Conservation (phyloP, 2,329 filamentous ascomycete species). For the Colletotrichum coccodes region DNA sequence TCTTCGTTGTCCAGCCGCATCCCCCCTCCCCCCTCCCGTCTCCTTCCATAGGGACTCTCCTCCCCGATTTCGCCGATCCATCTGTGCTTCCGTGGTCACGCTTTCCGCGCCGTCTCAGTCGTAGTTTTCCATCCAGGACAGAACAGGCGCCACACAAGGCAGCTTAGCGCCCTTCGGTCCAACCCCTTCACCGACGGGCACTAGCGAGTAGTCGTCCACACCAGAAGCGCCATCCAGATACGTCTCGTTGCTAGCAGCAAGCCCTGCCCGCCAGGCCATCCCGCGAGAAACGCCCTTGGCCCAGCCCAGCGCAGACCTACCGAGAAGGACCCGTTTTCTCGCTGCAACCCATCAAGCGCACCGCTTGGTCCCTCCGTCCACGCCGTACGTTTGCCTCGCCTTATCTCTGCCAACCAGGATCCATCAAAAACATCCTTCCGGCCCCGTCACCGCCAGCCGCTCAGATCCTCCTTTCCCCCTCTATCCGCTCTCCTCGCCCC, state of each 20-base stretch:
- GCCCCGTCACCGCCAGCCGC: constrained; percentile 20
- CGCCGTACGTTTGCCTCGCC: background rate
- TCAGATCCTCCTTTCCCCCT: constrained; percentile 12
- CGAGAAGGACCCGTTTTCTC: background rate
- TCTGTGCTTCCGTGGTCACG: background rate
- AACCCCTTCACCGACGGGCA: constrained; percentile 1
- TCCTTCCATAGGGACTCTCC: background rate
- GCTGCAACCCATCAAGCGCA: background rate
- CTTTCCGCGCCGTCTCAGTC: background rate
- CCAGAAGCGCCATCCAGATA: background rate
- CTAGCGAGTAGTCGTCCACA: background rate
- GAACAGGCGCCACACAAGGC: background rate
- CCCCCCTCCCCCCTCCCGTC: background rate
- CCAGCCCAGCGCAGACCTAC: background rate
- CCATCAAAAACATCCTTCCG: background rate
- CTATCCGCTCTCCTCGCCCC: background rate
- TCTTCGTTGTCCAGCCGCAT: background rate
- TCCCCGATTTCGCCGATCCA: background rate
- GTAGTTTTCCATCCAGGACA: background rate
- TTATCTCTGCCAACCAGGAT: background rate
- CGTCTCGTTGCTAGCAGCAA: background rate
- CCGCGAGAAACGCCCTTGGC: background rate
- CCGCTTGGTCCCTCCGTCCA: background rate
- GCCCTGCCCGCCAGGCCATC: background rate
- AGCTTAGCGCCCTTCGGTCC: too few relatives aligned